Evolutionary conservation across 495 filamentous ascomycete genomes (phyloP), one percentile per base, ranked within the genome.

Genomic region (Penicillium arizonense): DNA sequence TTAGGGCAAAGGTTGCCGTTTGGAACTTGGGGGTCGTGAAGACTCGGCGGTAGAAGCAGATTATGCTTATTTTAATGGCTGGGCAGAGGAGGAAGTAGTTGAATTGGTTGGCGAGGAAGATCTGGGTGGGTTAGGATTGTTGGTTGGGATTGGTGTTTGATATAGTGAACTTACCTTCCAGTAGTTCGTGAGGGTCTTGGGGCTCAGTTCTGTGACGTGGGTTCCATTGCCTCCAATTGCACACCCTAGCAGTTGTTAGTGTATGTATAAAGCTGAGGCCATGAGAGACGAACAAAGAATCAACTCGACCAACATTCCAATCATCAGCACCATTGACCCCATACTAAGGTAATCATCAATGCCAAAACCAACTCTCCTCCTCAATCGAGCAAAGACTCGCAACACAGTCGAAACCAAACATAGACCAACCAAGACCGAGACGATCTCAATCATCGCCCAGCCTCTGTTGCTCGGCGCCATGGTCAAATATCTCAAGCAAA

Each of bases 1-100:
- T 71, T 9, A 74, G 50, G 16, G 39, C 64, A 24, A 69, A 53
- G 26, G 67, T 60, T 6, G 59, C 44, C 24, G 32, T 35, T 44
- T 71, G 72, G 58, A 77, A 78, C 43, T 50, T 51, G 5, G 61
- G 65, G 5, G 69, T 70, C 3, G 72, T 60, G 57, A 78, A 78
- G 37, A 78, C 52, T 9, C 74, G 71, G 20, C 73, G 72, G 58
- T 77, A 77, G 57, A 78, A 76, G 56, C 74, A 73, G 46, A 78
- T 57, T 39, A 77, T 68, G 14, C 73, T 74, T 33, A 73, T 73
- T 45, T 78, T 78, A 62, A 74, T 70, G 36, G 57, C 53, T 5
- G 72, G 70, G 32, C 72, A 68, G 45, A 73, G 61, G 14, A 69
- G 13, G 59, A 75, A 76, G 59, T 75, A 77, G 32, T 68, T 65